Evolutionary conservation across 768 basidiomycete genomes (phyloP), one percentile per base, ranked within the genome.

Genomic region (Cyathus striatus): DNA sequence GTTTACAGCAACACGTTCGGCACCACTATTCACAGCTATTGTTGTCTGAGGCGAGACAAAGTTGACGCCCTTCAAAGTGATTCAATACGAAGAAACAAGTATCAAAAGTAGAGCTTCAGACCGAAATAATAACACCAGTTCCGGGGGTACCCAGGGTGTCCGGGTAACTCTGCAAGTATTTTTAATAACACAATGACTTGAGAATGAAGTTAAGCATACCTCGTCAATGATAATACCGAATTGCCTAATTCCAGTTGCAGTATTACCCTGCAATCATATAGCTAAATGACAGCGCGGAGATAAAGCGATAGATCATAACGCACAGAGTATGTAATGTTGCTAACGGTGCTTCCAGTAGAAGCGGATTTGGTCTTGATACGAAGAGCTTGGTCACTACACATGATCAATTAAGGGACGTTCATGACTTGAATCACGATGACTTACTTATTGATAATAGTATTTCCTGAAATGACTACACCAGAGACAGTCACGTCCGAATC

Each of bases 181-280:
- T 16, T 32, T 12, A 20, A 25, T 14, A 20, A 48, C 1, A 32
- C 12, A 32, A 12, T 41, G 40, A 17, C 32, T 14, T 18, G 34
- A n/a, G 21, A 14, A 9, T n/a, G 16, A n/a, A n/a, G n/a, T n/a
- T n/a, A n/a, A n/a, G 18, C 60, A 17, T 43, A 70, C 75, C 59
- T 81, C 76, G 53, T 81, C 76, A 25, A 86, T 80, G 46, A 86
- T 41, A 0, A 85, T 59, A 23, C 82, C 83, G 44, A 73, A 84
- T 22, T 54, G 16, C 1, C 60, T 63, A 6, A 73, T 63, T 6
- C 73, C 73, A 6, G 58, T 72, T 1, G 71, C 78, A 12, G 67
- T 75, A 55, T 85, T 83, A 23, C 67, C 75, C 69, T 76, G 21
- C n/a, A n/a, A n/a, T n/a, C n/a, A n/a, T n/a, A n/a, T n/a, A n/a